Percentiles rank a stretch among this genome's conserved stretches.
These are phyloP conservation scores for Croton setiger DNA, from an alignment of 441 rosid genomes.

Conservation along the genomic window DNA sequence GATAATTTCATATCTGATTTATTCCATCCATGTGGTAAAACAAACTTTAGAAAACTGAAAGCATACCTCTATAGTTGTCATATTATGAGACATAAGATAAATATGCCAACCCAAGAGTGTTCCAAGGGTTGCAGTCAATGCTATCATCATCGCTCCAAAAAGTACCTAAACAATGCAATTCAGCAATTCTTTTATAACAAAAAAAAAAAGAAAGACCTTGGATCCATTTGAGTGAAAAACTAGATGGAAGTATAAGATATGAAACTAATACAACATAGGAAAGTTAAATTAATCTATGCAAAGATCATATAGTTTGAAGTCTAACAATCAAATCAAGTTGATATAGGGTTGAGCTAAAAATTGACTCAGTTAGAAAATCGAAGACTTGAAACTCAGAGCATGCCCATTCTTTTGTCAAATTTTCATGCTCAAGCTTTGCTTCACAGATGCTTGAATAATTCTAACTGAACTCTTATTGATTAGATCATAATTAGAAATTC, in stretches of 20 bases:
- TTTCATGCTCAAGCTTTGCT: too few relatives aligned
- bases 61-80: constrained; percentile 61
- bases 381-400: too few relatives aligned
- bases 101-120: constrained; percentile 55
- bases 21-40: neutral
- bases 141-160: constrained; percentile 36
- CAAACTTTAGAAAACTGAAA: constrained; percentile 8
- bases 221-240: neutral
- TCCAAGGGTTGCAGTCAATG: constrained; percentile 36
- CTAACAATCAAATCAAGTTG: neutral
- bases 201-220: neutral
- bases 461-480: too few relatives aligned
- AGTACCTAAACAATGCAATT: constrained; percentile 26
- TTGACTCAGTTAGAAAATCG: too few relatives aligned
- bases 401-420: too few relatives aligned
- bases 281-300: neutral
- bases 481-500: too few relatives aligned
- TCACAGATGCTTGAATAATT: too few relatives aligned
- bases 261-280: neutral
- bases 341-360: too few relatives aligned
- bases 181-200: neutral
- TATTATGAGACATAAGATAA: constrained; percentile 45
- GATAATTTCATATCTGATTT: neutral
- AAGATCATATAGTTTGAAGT: neutral
- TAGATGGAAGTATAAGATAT: neutral